Conservation (phyloP, 805 yeast genomes). For the Wickerhamomyces kurtzmanii region DNA sequence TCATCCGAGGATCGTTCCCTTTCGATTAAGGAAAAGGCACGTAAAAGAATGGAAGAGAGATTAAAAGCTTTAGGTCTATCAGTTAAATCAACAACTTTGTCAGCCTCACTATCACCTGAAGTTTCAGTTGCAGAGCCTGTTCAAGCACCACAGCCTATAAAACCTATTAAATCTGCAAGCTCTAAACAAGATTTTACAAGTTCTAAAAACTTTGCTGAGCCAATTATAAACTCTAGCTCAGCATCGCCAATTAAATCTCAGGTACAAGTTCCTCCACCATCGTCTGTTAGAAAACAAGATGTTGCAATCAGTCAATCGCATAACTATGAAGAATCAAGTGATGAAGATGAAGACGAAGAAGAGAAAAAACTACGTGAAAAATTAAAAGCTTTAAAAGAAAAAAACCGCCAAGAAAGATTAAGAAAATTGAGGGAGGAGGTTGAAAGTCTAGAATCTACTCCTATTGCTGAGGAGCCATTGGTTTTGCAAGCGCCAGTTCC, state of each 20-base stretch:
- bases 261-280: conserved; percentile 6
- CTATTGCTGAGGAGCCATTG: conserved; percentile 5
- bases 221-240: background rate
- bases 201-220: no score
- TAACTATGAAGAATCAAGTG: conserved; percentile 17
- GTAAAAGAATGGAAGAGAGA: conserved; percentile 75
- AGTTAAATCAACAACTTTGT: conserved; percentile 3
- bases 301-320: conserved; percentile 2
- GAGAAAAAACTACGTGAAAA: conserved; percentile 30
- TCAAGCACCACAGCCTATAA: conserved; percentile 3
- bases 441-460: conserved; percentile 37
- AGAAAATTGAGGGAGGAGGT: conserved; percentile 50
- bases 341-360: conserved; percentile 37
- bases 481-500: conserved; percentile 11
- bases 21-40: conserved; percentile 74
- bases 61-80: conserved; percentile 62
- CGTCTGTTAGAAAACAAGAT: conserved; percentile 5
- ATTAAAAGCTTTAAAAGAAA: conserved; percentile 30
- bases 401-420: no score
- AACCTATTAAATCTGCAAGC: no score
- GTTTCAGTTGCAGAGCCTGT: conserved; percentile 3
- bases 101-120: conserved; percentile 1
- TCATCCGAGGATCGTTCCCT: conserved; percentile 65
- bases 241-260: conserved; percentile 2
- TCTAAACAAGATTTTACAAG: no score